Conservation (phyloP, 345 rosid species). For the Iberis pinnata region DNA sequence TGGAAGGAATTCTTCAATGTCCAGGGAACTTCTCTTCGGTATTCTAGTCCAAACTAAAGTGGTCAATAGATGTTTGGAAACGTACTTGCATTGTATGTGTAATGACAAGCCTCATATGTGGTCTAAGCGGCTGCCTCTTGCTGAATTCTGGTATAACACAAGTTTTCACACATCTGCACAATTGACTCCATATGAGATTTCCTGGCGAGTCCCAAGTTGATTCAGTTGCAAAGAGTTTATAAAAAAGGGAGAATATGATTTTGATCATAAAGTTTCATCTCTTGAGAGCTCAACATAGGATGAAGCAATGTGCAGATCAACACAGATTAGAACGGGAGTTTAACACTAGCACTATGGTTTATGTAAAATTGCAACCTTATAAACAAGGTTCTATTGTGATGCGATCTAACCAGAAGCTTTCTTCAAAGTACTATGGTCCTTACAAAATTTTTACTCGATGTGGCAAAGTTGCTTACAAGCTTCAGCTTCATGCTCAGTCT, state of each 20-base stretch:
- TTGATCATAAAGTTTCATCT: too few relatives aligned
- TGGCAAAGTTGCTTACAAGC: neutral
- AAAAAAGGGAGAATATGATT: too few relatives aligned
- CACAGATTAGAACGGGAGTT: neutral
- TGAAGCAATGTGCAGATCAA: neutral
- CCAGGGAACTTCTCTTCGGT: neutral
- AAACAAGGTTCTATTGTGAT: neutral
- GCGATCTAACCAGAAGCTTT: neutral
- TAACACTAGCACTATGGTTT: neutral
- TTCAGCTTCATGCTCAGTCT: neutral
- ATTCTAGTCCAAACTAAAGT: neutral
- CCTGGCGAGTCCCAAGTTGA: too few relatives aligned
- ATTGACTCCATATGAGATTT: neutral
- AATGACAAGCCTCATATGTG: neutral
- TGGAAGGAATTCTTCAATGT: neutral
- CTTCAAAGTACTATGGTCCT: neutral
- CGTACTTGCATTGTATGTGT: neutral
- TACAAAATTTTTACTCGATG: neutral
- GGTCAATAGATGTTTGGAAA: neutral
- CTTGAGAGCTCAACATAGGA: neutral
- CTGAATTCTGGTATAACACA: neutral
- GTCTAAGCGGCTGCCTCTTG: neutral
- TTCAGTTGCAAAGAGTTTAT: too few relatives aligned
- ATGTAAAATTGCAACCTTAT: neutral
- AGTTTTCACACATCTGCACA: neutral